phyloP scores from a whole-genome alignment of 2,329 filamentous ascomycete genomes.

The Hypoxylon sp. region DNA sequence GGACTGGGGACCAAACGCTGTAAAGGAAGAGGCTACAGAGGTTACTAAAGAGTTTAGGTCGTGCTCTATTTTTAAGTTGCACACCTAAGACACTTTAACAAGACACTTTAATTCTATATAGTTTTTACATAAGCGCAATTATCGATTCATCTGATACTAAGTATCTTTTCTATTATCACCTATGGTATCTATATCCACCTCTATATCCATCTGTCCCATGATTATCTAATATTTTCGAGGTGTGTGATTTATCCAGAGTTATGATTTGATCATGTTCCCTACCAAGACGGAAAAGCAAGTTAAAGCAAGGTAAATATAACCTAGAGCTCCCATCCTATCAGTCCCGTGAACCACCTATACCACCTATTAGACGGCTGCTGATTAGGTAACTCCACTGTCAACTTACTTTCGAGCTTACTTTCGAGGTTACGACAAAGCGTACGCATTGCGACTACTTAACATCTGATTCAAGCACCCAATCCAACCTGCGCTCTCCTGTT shows the following conservation, averaged over 20 bases:
- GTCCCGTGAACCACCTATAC: constrained; percentile 3
- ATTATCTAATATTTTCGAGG: background rate
- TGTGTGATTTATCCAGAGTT: constrained; percentile 25
- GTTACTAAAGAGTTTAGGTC: too few species aligned
- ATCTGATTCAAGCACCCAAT: constrained; percentile 3
- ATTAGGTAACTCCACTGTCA: background rate
- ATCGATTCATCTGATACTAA: background rate
- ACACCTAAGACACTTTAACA: too few species aligned
- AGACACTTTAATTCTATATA: background rate
- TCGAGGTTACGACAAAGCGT: constrained; percentile 1
- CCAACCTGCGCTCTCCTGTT: background rate
- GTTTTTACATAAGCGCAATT: constrained; percentile 5
- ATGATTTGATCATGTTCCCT: constrained; percentile 26
- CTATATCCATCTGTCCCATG: background rate
- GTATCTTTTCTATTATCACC: background rate
- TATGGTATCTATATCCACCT: background rate
- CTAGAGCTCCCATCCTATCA: constrained; percentile 3
- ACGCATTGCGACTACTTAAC: constrained; percentile 12
- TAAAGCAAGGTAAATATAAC: constrained; percentile 22
- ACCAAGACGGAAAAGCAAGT: background rate
- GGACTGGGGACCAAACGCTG: background rate
- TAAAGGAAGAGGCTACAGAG: too few species aligned
- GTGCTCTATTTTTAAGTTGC: constrained; percentile 5
- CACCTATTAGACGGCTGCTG: constrained; percentile 1
- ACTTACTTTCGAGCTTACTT: background rate